Evolutionary conservation across 768 basidiomycete genomes (phyloP), one percentile per base, ranked within the genome.

Genomic region (Glaciozyma martinii): DNA sequence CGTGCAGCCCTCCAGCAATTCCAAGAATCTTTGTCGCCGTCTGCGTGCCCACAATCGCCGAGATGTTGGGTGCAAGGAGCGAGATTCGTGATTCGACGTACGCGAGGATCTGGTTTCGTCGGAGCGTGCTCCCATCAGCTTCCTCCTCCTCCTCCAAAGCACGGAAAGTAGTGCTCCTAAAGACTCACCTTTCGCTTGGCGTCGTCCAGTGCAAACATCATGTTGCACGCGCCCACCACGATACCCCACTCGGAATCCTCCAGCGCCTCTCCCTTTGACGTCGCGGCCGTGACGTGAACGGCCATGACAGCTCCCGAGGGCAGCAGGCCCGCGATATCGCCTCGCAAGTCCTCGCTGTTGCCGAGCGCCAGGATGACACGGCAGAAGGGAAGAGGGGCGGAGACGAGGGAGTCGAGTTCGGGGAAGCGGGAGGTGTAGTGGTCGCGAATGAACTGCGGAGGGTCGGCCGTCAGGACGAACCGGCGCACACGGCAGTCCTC

Each of bases 81-180:
- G 90, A 90, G 90, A 99, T 98, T 80, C 95, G 84, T 73, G 90
- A 94, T 81, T 93, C 94, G 77, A 99, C 95, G 83, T 98, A 99
- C 81, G 89, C 86, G 79, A 98, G 94, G 73, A 98, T 99, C 88
- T 93, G 74, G 15, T 15, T 15, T 23, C 13, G 49, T 12, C 62
- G 53, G 8, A 46, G 40, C 9, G n/a, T 19, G n/a, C n/a, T n/a
- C n/a, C 33, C 57, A 53, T 43, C 61, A 56, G 42, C 56, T 15
- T 29, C 37, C 5, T 59, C 52, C 56, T 10, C 23, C n/a, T n/a
- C n/a, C n/a, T n/a, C 49, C 57, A 47, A 42, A 53, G 3, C 37
- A 40, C 23, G 2, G 37, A 19, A 40, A 18, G 19, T 43, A 50
- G 42, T n/a, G 43, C 10, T 30, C 27, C 21, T 33, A 19, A 25